These are phyloP conservation scores for Geosmithia morbida DNA, from an alignment of 2,329 filamentous ascomycete genomes.

Conservation along the genomic window DNA sequence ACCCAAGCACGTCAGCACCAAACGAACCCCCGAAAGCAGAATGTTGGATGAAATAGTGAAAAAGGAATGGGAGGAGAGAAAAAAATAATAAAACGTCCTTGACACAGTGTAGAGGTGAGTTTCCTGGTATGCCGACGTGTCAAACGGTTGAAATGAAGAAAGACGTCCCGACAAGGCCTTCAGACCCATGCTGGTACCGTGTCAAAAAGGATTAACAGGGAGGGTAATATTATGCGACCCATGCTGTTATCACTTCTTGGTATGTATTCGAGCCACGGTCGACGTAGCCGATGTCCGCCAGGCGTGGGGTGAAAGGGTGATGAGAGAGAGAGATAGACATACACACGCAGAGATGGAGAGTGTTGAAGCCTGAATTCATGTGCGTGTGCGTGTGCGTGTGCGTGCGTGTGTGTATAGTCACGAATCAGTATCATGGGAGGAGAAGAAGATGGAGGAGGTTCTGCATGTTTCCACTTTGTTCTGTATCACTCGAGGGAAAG, in stretches of 20 bases:
- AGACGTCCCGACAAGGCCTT: not conserved
- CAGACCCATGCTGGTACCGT: not conserved
- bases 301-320: no score
- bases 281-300: no score
- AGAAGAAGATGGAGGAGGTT: no score
- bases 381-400: no score
- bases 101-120: no score
- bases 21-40: not conserved
- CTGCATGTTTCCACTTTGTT: not conserved
- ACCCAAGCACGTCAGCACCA: constrained; percentile 1
- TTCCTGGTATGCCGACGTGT: no score
- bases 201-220: not conserved
- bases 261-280: no score
- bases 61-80: not conserved
- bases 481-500: not conserved
- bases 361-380: no score
- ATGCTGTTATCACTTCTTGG: not conserved
- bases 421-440: no score
- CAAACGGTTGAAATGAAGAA: not conserved
- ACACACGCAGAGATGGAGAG: no score
- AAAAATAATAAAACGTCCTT: not conserved
- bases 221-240: not conserved
- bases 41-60: not conserved
- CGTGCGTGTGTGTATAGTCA: no score
- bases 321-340: no score